A percentile compares a stretch with the other conserved stretches of the same genome.
Conservation (phyloP, 1,284 basidiomycete genomes). For the Pyrrhoderma noxium region DNA sequence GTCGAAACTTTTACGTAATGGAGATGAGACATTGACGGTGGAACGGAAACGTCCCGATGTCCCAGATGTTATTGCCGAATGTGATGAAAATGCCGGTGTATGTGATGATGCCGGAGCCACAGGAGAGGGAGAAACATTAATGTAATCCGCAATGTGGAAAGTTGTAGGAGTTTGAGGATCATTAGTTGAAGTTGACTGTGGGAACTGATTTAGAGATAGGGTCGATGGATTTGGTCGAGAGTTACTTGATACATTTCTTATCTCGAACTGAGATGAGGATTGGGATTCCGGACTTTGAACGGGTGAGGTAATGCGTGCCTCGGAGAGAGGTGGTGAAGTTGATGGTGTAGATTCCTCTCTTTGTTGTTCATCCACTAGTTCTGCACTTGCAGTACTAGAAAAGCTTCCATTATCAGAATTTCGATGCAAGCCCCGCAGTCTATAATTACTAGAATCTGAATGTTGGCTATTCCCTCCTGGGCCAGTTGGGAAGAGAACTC, state of each 20-base stretch:
- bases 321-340: constrained; percentile 7
- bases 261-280: too few relatives aligned
- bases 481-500: constrained; percentile 53
- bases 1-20: constrained; percentile 16
- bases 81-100: neutral
- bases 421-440: constrained; percentile 1
- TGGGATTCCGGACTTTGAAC: too few relatives aligned
- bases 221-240: neutral
- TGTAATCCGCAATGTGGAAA: constrained; percentile 65
- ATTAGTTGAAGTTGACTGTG: constrained; percentile 18
- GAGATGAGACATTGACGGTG: constrained; percentile 45
- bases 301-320: constrained; percentile 3
- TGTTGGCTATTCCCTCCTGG: constrained; percentile 21
- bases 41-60: constrained; percentile 26
- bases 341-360: neutral
- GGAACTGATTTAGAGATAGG: neutral
- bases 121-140: constrained; percentile 65
- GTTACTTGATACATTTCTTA: too few relatives aligned
- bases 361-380: neutral
- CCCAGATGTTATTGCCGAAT: neutral
- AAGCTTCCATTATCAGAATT: constrained; percentile 1
- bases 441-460: constrained; percentile 18
- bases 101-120: constrained; percentile 19
- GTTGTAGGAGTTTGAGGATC: constrained; percentile 37
- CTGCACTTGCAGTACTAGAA: constrained; percentile 2